phyloP scores from a whole-genome alignment of 139 green algal species.

The Desmodesmus armatus region DNA sequence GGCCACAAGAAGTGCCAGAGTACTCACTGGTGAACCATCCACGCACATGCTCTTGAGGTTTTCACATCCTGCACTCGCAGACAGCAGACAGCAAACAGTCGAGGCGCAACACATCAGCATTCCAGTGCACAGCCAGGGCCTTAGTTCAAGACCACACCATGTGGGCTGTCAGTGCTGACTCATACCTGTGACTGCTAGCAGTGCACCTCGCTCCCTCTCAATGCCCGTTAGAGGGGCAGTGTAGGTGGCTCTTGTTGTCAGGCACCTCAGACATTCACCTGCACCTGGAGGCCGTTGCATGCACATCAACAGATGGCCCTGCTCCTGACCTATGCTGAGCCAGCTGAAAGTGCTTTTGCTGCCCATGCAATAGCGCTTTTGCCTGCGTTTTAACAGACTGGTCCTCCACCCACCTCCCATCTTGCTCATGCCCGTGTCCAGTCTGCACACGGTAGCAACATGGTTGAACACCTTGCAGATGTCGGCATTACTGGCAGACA shows the following conservation, averaged over 20 bases:
- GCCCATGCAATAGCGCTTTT: not conserved
- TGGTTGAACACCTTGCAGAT: slow-evolving; percentile 21
- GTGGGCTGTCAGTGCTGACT: not conserved
- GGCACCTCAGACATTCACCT: too few relatives aligned
- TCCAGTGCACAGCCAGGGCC: not conserved
- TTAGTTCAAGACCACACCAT: not conserved
- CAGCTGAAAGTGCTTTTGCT: not conserved
- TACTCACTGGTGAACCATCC: slow-evolving; percentile 12
- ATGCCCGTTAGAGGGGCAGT: not conserved
- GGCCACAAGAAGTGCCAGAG: too few relatives aligned
- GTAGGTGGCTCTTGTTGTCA: too few relatives aligned
- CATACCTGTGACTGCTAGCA: not conserved
- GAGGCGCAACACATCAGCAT: not conserved
- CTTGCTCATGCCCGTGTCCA: slow-evolving; percentile 28
- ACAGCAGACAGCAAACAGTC: not conserved
- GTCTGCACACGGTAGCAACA: slow-evolving; percentile 33
- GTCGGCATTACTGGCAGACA: not conserved
- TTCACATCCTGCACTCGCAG: not conserved
- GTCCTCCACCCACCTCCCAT: slow-evolving; percentile 43
- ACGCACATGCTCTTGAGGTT: slow-evolving; percentile 35
- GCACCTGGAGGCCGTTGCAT: not conserved
- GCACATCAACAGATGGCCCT: not conserved
- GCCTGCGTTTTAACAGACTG: too few relatives aligned
- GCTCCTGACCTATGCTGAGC: not conserved
- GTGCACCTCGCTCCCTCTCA: not conserved